Evolutionary conservation across 768 basidiomycete species (phyloP), one percentile per base, ranked within the genome.

Genomic region (Mrakia blollopis): DNA sequence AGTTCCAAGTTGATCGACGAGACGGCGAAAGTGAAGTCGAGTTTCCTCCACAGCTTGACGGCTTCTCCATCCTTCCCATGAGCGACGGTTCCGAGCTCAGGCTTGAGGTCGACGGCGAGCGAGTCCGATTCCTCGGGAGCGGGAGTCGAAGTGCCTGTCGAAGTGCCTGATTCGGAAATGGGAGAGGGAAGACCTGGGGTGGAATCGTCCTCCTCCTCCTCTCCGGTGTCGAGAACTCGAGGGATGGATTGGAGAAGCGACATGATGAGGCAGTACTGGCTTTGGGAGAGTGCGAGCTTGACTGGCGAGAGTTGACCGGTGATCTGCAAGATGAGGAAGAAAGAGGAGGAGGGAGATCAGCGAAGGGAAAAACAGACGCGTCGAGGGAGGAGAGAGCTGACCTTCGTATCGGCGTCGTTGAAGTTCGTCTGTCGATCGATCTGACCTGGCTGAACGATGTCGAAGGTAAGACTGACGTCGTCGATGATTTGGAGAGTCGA

Each of bases 401-500:
- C 95, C 86, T 91, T 89, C 28, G 87, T 91, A 80, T 91, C 92
- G 1, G 95, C 93, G 74, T 85, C 84, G 50, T 87, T 85, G 44
- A 82, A 81, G 76, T 90, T 86, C 25, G 83, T 82, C n/a, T 81
- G 81, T 25, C 88, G 86, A 80, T 91, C 86, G 60, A 89, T 86
- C 21, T 85, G 85, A 67, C 85, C 86, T 9, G 85, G 87, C 83
- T 96, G 93, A 35, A 88, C 83, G 71, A 94, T 84, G 35, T 90
- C 87, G 13, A 91, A 88, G 6, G 84, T 85, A 77, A 98, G 87
- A 77, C 91, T 86, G 67, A 97, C 94, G 81, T 96, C 92, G 79
- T 97, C 93, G 47, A 99, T 91, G 80, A 99, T 93, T 83, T 92
- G 94, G 76, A 98, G 86, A 0, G 83, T 85, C 25, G 88, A 87